Conservation (phyloP, 805 yeast species). For the Huiozyma naganishii region DNA sequence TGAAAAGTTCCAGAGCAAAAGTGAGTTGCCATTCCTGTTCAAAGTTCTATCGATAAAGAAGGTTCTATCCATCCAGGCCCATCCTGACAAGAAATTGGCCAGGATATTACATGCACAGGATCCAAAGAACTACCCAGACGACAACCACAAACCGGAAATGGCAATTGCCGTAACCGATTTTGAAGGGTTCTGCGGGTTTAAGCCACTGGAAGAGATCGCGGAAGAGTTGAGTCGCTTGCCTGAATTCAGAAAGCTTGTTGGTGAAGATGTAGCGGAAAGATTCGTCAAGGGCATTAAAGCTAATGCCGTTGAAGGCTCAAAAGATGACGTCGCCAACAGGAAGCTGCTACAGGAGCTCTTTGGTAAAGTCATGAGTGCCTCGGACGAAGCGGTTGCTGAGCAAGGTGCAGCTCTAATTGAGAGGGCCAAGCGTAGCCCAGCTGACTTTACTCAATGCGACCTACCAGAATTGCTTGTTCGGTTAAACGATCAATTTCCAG, state of each 20-base stretch:
- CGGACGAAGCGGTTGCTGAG: constrained; percentile 44
- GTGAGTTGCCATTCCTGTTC: constrained; percentile 83
- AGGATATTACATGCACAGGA: constrained; percentile 65
- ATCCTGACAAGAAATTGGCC: constrained; percentile 86
- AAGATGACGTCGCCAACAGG: constrained; percentile 48
- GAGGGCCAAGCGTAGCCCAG: constrained; percentile 52
- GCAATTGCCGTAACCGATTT: constrained; percentile 93
- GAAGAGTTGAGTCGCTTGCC: constrained; percentile 60
- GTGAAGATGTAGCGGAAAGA: constrained; percentile 43
- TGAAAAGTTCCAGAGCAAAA: constrained; percentile 51
- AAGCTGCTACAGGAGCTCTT: constrained; percentile 64
- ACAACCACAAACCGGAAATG: constrained; percentile 99
- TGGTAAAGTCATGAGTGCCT: constrained; percentile 72
- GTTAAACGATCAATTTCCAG: constrained; percentile 79
- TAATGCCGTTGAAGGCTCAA: constrained; percentile 37
- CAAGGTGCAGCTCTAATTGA: constrained; percentile 56
- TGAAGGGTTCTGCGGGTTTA: constrained; percentile 97
- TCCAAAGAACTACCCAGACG: constrained; percentile 94
- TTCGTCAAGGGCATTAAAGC: constrained; percentile 41
- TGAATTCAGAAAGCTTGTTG: constrained; percentile 64
- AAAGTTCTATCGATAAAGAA: constrained; percentile 89
- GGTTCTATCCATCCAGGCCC: constrained; percentile 93
- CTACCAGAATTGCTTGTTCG: constrained; percentile 68
- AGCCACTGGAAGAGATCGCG: constrained; percentile 74
- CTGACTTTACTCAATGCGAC: constrained; percentile 38